Conservation (phyloP, 192 early-diverging fungal species). For the Podila minutissima region DNA sequence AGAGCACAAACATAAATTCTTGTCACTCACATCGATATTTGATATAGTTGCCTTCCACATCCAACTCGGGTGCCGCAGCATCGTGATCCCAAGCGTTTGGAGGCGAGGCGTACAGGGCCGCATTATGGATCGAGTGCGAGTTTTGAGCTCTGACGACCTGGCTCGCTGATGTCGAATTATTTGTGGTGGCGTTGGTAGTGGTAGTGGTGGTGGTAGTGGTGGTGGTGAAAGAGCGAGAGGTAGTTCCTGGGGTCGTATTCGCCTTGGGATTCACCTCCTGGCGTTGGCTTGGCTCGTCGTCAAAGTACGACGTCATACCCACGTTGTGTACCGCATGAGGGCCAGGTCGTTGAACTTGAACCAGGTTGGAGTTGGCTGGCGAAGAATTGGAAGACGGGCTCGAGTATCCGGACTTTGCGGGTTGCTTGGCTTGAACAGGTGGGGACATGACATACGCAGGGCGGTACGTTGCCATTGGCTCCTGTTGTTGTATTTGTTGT, state of each 20-base stretch:
- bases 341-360: constrained; percentile 12
- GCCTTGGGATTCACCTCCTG: neutral
- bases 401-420: neutral
- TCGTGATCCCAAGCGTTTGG: constrained; percentile 48
- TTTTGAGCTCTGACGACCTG: neutral
- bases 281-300: constrained; percentile 1
- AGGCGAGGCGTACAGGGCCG: constrained; percentile 18
- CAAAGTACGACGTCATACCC: constrained; percentile 16
- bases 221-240: neutral
- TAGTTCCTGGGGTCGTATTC: no score
- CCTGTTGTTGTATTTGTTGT: constrained; percentile 19
- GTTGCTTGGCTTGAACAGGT: no score
- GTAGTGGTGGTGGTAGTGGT: neutral
- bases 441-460: no score
- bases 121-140: constrained; percentile 10
- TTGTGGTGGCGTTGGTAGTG: neutral
- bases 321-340: constrained; percentile 41
- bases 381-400: neutral
- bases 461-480: neutral
- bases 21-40: constrained; percentile 29
- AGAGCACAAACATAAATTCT: neutral
- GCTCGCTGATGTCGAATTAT: neutral
- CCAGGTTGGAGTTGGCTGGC: neutral
- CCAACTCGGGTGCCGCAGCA: constrained; percentile 42
- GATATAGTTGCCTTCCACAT: constrained; percentile 47